Evolutionary conservation across 371 early-diverging fungal species (phyloP), one percentile per base, ranked within the genome.

Genomic region (Mortierella sp.): DNA sequence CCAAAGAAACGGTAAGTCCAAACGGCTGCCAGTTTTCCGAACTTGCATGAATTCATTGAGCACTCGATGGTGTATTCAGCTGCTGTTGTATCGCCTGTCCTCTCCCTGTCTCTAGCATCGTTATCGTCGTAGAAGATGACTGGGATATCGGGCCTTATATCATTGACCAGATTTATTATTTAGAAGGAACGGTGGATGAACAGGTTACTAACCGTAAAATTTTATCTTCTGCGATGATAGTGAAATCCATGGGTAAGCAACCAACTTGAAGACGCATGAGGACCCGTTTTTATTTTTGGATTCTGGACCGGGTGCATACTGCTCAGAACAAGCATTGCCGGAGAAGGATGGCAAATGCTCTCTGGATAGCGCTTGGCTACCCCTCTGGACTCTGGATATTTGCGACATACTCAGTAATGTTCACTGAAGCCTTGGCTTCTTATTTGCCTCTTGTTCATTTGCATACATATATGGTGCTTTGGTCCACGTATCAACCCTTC

Each of bases 1-100:
- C 32, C 91, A 90, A 63, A 82, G 89, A 67, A 83, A 90, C 56
- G 81, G 81, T 79, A 80, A 60, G 75, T 65, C 27, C 24, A 24
- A n/a, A n/a, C 7, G 19, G 3, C 30, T 19, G 21, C 47, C 42
- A n/a, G n/a, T n/a, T n/a, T n/a, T n/a, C n/a, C n/a, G n/a, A n/a
- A n/a, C n/a, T n/a, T n/a, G n/a, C n/a, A n/a, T n/a, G n/a, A n/a
- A n/a, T n/a, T n/a, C n/a, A n/a, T n/a, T n/a, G n/a, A n/a, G n/a
- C n/a, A n/a, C n/a, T n/a, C n/a, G n/a, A n/a, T n/a, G n/a, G n/a
- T n/a, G n/a, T n/a, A n/a, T n/a, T n/a, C n/a, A n/a, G n/a, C n/a
- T n/a, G n/a, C n/a, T n/a, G n/a, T n/a, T n/a, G n/a, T n/a, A 26
- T 11, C 31, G 24, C 17, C 39, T 42, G 32, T 30, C 26, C 14